Evolutionary conservation across 192 early-diverging fungal genomes (phyloP).

Genomic region (Coemansia sp.): DNA sequence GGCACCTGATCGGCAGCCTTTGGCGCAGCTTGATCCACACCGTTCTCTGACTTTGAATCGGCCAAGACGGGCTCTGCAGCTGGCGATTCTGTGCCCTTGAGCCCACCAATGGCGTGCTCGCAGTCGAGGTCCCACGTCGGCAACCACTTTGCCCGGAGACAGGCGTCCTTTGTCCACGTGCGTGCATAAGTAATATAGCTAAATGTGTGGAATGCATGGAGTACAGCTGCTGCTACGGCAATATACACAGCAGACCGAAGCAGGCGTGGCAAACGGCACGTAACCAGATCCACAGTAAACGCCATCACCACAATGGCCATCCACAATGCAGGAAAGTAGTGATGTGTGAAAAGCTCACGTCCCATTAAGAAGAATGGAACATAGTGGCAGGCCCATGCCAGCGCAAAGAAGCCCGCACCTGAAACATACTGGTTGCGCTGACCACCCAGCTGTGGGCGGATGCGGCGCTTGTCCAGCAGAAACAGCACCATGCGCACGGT

Average conservation of each 20-base stretch:
- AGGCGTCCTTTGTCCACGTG: constrained; percentile 69
- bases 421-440: constrained; percentile 54
- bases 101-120: constrained; percentile 51
- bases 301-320: constrained; percentile 79
- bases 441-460: constrained; percentile 28
- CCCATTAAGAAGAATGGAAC: constrained; percentile 88
- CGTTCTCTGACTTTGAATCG: too few relatives aligned
- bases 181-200: constrained; percentile 82
- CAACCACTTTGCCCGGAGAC: constrained; percentile 75
- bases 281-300: constrained; percentile 70
- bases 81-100: too few relatives aligned
- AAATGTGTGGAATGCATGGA: constrained; percentile 64
- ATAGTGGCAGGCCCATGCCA: constrained; percentile 83
- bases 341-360: constrained; percentile 90
- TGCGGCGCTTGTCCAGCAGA: constrained; percentile 62
- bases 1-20: background rate
- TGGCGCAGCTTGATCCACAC: too few relatives aligned
- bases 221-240: constrained; percentile 49
- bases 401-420: constrained; percentile 65
- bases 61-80: too few relatives aligned
- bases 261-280: constrained; percentile 54
- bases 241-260: constrained; percentile 52
- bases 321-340: constrained; percentile 93
- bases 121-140: constrained; percentile 84
- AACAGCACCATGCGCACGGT: constrained; percentile 50